phyloP scores from a whole-genome alignment of 2,329 filamentous ascomycete species.

The Triangularia setosa region DNA sequence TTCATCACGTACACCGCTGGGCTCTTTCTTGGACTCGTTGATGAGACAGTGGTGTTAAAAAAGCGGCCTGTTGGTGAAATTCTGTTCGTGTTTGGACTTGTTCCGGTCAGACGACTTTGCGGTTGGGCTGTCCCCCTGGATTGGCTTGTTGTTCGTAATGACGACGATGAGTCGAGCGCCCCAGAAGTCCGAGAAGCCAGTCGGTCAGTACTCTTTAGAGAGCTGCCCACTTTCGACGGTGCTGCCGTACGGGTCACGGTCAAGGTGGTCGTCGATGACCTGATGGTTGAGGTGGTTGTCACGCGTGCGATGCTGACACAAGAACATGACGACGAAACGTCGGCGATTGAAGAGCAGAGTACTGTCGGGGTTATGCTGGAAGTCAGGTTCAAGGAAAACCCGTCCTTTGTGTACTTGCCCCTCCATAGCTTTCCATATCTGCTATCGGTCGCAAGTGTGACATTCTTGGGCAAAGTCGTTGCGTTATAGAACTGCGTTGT shows the following conservation, averaged over 20 bases:
- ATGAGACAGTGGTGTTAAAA: background rate
- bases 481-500: background rate
- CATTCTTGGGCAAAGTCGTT: background rate
- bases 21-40: background rate
- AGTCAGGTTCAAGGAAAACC: background rate
- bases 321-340: conserved; percentile 22
- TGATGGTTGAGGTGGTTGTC: conserved; percentile 13
- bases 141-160: background rate
- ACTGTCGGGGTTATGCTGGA: background rate
- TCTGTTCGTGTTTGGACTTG: background rate
- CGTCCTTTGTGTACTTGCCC: background rate
- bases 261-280: conserved; percentile 12
- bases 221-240: background rate
- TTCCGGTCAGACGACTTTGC: background rate
- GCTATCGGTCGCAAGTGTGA: background rate
- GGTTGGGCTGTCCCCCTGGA: background rate
- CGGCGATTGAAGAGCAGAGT: conserved; percentile 15
- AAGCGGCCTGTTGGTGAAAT: background rate
- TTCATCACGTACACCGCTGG: conserved; percentile 5
- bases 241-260: conserved; percentile 10
- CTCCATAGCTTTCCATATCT: background rate
- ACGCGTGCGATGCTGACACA: conserved; percentile 19
- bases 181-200: conserved; percentile 1
- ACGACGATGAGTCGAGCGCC: background rate
- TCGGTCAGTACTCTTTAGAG: background rate